Percentiles rank a stretch among this genome's conserved stretches.
phyloP scores from a whole-genome alignment of 2,329 filamentous ascomycete species.

The Pseudogymnoascus sp. region DNA sequence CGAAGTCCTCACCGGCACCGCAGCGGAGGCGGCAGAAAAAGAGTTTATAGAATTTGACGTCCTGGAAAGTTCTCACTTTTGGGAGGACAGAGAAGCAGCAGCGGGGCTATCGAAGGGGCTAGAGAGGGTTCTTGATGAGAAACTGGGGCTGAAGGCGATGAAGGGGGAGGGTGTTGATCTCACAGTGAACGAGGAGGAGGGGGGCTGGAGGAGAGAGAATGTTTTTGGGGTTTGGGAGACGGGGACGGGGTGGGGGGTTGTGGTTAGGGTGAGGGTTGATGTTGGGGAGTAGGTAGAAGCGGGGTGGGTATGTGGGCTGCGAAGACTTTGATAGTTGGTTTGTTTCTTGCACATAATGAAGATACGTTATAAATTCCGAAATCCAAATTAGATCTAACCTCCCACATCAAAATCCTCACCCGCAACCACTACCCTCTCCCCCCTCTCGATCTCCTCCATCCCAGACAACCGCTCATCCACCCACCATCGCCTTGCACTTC shows the following conservation, averaged over 20 bases:
- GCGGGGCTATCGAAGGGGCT: neutral
- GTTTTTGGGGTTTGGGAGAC: constrained; percentile 52
- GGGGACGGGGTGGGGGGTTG: constrained; percentile 22
- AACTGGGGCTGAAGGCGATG: constrained; percentile 11
- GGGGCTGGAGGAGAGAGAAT: constrained; percentile 57
- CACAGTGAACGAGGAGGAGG: constrained; percentile 31
- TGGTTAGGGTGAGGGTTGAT: constrained; percentile 18
- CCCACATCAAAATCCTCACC: no score
- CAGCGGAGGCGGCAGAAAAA: neutral
- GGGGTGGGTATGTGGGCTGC: no score
- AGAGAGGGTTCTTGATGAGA: neutral
- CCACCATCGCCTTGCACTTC: no score
- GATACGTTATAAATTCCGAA: no score
- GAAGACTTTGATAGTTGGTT: no score
- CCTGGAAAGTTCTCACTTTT: neutral
- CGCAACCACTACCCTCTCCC: no score
- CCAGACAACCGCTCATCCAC: no score
- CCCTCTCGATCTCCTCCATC: no score
- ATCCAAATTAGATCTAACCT: neutral
- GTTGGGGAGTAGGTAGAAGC: neutral
- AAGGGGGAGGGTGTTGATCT: constrained; percentile 15
- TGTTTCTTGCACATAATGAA: no score
- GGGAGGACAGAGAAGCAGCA: neutral
- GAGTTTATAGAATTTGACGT: neutral
- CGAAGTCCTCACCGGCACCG: neutral